Evolutionary conservation across 441 rosid species (phyloP), one percentile per base, ranked within the genome.

Genomic region (Euphorbia schlechtendalii): DNA sequence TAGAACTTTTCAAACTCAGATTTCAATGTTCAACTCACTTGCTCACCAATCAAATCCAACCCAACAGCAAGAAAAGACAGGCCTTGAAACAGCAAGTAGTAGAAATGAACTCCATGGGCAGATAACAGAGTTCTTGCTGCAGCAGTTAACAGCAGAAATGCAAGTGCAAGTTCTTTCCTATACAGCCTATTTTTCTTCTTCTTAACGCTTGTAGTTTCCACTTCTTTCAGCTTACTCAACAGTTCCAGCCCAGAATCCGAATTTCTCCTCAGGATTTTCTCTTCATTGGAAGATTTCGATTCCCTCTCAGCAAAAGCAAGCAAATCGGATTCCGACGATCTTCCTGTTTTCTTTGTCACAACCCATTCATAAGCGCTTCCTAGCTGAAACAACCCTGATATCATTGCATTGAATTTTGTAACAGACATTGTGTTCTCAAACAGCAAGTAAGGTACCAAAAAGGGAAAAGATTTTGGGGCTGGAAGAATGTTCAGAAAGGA

Each of bases 351-450:
- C 78, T 92, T 89, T 11, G 98, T 92, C 49, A 92, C 98, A 4
- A 87, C 88, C 98, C 96, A 92, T 59, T 92, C 98, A 5, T 92
- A 92, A 13, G 98, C 92, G 38, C 92, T 89, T 60, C 98, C 98
- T 0, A 92, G 92, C 82, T 89, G 96, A 59, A 92, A 92, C n/a
- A 92, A 65, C 40, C 98, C 98, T 1, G 98, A 92, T 18, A 92
- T 71, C 98, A 87, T 92, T 73, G 98, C 98, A 5, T 89, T 92
- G 88, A 92, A 92, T 71, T 92, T 92, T 55, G 98, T 91, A 40
- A 92, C 95, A 0, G 98, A 92, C 98, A 92, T 92, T 25, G 96
- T 92, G 89, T 89, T 89, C 73, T 91, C 97, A 6, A 91, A 91
- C 51, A 91, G 94, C 5, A 91, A 87, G 74, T 91, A 91, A 3